These are phyloP conservation scores for Rhodomyrtus tomentosa DNA, from an alignment of 345 rosid species.

Conservation along the genomic window DNA sequence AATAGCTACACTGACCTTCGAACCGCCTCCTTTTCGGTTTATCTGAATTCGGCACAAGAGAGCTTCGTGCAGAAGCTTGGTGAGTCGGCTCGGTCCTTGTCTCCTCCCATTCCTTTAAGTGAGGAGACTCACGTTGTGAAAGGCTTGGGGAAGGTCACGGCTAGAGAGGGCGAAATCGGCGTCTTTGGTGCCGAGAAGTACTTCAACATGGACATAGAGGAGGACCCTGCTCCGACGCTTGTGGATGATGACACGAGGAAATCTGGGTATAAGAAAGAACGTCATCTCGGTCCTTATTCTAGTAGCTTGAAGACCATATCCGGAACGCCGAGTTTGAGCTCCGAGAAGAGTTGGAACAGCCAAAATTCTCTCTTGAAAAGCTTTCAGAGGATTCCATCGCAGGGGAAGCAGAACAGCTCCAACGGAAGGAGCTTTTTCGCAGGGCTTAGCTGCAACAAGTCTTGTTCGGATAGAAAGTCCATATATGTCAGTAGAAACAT, in stretches of 20 bases:
- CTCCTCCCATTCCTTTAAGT: constrained; percentile 9
- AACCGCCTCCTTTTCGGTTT: constrained; percentile 27
- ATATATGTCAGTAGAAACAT: constrained; percentile 5
- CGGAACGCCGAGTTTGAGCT: constrained; percentile 31
- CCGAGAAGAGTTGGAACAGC: constrained; percentile 44
- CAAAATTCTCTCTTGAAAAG: constrained; percentile 18
- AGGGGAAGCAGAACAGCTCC: constrained; percentile 11
- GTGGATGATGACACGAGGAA: background rate
- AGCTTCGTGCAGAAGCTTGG: constrained; percentile 20
- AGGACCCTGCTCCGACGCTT: constrained; percentile 1
- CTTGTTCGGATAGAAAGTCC: constrained; percentile 41
- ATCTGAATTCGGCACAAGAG: constrained; percentile 17
- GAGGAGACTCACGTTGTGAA: constrained; percentile 8
- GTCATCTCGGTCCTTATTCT: constrained; percentile 9
- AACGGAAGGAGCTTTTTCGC: constrained; percentile 26
- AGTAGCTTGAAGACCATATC: constrained; percentile 14
- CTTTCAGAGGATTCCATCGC: constrained; percentile 7
- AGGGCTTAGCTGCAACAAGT: constrained; percentile 31
- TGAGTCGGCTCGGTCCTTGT: constrained; percentile 6
- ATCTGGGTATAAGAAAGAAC: background rate
- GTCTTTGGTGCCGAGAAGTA: constrained; percentile 50
- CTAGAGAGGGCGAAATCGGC: constrained; percentile 26
- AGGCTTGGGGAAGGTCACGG: constrained; percentile 10
- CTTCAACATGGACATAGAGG: constrained; percentile 32
- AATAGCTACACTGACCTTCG: constrained; percentile 11